Conservation (phyloP, 1,139 yeast genomes). For the Taphrina pruni region DNA sequence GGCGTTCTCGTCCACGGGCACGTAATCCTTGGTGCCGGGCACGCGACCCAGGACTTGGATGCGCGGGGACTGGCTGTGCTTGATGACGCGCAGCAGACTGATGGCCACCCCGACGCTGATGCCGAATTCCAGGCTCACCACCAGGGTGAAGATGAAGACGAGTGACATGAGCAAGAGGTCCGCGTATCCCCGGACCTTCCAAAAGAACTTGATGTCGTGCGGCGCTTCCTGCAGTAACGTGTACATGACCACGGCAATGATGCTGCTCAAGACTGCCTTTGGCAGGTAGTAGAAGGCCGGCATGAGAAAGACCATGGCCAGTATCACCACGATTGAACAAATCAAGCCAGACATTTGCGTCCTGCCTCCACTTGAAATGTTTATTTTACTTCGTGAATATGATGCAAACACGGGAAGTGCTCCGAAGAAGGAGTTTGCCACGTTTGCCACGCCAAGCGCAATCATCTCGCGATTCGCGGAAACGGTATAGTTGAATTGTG, state of each 20-base stretch:
- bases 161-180: conserved; percentile 76
- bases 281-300: conserved; percentile 77
- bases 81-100: conserved; percentile 78
- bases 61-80: conserved; percentile 83
- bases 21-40: conserved; percentile 68
- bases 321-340: conserved; percentile 73
- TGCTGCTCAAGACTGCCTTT: conserved; percentile 77
- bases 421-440: conserved; percentile 71
- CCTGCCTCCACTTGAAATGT: conserved; percentile 82
- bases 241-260: conserved; percentile 79
- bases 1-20: conserved; percentile 49
- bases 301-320: conserved; percentile 68
- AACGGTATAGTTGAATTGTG: conserved; percentile 50
- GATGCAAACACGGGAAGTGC: conserved; percentile 96
- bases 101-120: conserved; percentile 83
- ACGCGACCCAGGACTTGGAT: conserved; percentile 86
- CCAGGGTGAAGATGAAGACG: conserved; percentile 73
- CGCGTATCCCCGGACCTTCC: conserved; percentile 72
- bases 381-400: conserved; percentile 88
- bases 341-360: conserved; percentile 83
- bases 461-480: conserved; percentile 64
- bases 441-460: conserved; percentile 70
- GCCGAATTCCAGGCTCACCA: conserved; percentile 88
- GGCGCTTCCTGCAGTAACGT: conserved; percentile 88
- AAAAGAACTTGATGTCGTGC: conserved; percentile 73